Percentiles rank a stretch among this genome's conserved stretches.
Conservation (phyloP, 1,284 basidiomycete species). For the Gymnopus androsaceus region DNA sequence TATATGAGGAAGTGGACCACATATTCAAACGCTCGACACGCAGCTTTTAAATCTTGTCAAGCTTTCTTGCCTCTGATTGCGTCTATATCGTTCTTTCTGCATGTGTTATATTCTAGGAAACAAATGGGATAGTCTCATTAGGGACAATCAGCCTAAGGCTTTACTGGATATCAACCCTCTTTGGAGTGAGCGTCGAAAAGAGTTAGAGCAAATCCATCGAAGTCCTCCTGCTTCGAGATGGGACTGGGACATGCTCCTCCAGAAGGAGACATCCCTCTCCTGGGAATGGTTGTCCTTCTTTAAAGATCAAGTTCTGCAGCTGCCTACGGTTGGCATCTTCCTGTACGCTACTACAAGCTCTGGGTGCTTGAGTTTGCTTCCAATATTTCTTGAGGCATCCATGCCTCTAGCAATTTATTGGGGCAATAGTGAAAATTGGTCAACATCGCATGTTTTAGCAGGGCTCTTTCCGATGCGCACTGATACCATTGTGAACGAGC, state of each 20-base stretch:
- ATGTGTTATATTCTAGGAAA: background rate
- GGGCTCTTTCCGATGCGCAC: background rate
- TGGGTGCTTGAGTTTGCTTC: background rate
- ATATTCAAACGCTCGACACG: background rate
- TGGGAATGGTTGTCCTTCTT: background rate
- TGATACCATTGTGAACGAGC: background rate
- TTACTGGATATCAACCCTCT: background rate
- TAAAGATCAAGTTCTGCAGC: background rate
- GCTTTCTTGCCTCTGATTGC: slow-evolving; percentile 4
- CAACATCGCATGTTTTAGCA: background rate
- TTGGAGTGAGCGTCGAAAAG: background rate
- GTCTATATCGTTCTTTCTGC: background rate
- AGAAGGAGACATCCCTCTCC: background rate
- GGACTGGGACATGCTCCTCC: background rate
- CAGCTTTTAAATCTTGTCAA: background rate
- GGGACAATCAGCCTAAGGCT: background rate
- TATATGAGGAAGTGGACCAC: background rate
- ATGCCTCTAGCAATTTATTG: background rate
- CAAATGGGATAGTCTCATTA: background rate
- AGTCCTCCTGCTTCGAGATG: background rate
- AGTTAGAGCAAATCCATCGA: background rate
- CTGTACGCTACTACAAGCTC: background rate
- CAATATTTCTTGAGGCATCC: background rate
- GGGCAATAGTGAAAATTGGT: background rate
- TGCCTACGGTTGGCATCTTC: background rate